phyloP scores from a whole-genome alignment of 108 stramenopile species.

The Cyclotella atomus region DNA sequence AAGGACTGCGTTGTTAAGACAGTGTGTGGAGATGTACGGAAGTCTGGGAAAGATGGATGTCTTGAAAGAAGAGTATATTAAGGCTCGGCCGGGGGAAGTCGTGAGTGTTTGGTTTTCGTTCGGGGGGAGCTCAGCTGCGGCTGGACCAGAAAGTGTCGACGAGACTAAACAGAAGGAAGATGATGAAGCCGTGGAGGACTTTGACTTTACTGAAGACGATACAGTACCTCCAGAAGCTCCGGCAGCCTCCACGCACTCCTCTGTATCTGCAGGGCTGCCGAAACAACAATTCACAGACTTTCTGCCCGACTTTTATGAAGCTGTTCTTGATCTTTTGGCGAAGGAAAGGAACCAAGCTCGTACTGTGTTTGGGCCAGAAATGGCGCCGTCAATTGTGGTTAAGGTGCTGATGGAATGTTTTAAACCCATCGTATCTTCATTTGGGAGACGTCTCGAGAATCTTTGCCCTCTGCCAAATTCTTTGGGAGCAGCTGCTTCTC shows the following conservation, averaged over 20 bases:
- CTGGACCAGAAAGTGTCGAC: not conserved
- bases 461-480: constrained; percentile 50
- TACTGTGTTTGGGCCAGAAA: constrained; percentile 73
- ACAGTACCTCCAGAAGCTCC: not conserved
- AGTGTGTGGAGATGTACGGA: constrained; percentile 76
- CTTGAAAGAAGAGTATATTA: constrained; percentile 82
- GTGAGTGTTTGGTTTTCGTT: constrained; percentile 79
- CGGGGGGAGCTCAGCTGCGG: constrained; percentile 14
- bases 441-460: constrained; percentile 65
- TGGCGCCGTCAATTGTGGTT: constrained; percentile 66
- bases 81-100: constrained; percentile 63
- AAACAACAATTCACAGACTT: constrained; percentile 61
- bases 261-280: not conserved
- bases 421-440: constrained; percentile 71
- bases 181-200: constrained; percentile 39
- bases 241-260: constrained; percentile 1
- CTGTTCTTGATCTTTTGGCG: constrained; percentile 58
- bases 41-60: constrained; percentile 73
- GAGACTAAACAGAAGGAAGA: constrained; percentile 16
- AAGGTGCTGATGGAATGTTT: constrained; percentile 74
- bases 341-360: constrained; percentile 75
- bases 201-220: constrained; percentile 40
- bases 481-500: not conserved
- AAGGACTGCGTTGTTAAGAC: constrained; percentile 74
- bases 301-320: constrained; percentile 80